A percentile compares a stretch with the other conserved stretches of the same genome.
phyloP scores from a whole-genome alignment of 768 basidiomycete species.

The Rhodocollybia butyracea region DNA sequence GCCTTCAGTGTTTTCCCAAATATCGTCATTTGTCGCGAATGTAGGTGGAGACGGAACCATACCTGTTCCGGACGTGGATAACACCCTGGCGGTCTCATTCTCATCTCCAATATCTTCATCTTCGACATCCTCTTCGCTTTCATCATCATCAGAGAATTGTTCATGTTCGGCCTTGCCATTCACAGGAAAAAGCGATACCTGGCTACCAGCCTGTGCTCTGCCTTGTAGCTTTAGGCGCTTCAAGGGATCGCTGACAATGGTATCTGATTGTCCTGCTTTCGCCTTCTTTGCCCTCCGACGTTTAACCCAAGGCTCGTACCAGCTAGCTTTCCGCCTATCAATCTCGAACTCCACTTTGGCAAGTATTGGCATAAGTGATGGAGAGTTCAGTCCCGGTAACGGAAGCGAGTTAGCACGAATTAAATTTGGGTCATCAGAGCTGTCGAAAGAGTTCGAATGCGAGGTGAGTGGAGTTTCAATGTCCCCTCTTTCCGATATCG shows the following conservation, averaged over 20 bases:
- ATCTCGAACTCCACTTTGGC: slow-evolving; percentile 97
- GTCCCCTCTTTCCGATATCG: slow-evolving; percentile 52
- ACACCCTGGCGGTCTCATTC: slow-evolving; percentile 37
- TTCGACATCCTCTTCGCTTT: slow-evolving; percentile 29
- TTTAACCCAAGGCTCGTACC: slow-evolving; percentile 84
- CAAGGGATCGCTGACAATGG: slow-evolving; percentile 27
- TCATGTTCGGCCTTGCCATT: neutral
- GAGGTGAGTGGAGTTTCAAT: slow-evolving; percentile 34
- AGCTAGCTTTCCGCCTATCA: slow-evolving; percentile 71
- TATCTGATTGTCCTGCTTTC: slow-evolving; percentile 22
- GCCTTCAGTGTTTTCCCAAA: slow-evolving; percentile 57
- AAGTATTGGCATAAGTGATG: slow-evolving; percentile 75
- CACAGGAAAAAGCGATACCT: slow-evolving; percentile 24
- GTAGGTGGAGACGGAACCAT: slow-evolving; percentile 10
- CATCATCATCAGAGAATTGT: slow-evolving; percentile 21
- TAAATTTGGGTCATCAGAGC: slow-evolving; percentile 25
- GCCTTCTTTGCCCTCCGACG: slow-evolving; percentile 30
- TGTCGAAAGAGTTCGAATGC: slow-evolving; percentile 13
- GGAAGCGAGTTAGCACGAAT: slow-evolving; percentile 48
- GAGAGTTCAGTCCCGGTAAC: slow-evolving; percentile 62
- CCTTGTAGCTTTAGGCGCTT: slow-evolving; percentile 51
- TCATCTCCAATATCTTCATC: slow-evolving; percentile 32
- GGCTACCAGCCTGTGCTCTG: slow-evolving; percentile 40
- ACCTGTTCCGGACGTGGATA: slow-evolving; percentile 24
- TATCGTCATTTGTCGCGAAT: slow-evolving; percentile 37